A percentile compares a stretch with the other conserved stretches of the same genome.
Conservation (phyloP, 352 stramenopile species). For the Blastocystis sp. region DNA sequence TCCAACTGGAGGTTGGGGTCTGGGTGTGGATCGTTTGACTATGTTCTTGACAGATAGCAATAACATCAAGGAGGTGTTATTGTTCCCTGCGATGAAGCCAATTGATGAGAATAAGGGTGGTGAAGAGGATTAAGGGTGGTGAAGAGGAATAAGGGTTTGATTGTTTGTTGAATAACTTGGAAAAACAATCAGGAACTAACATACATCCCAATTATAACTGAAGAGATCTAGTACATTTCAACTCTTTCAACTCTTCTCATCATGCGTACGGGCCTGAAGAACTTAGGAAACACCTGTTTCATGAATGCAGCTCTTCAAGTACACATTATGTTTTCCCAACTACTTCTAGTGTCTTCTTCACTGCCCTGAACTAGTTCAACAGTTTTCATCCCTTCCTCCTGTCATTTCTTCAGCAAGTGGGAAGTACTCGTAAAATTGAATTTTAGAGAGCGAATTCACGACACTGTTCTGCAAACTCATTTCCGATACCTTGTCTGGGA, state of each 20-base stretch:
- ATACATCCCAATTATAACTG: too few relatives aligned
- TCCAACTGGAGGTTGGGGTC: conserved; percentile 91
- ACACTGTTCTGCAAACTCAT: neutral
- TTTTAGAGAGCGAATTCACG: neutral
- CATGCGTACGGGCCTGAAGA: conserved; percentile 73
- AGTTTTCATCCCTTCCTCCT: neutral
- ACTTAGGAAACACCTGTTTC: conserved; percentile 83
- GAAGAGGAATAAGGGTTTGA: neutral
- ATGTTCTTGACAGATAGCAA: conserved; percentile 96
- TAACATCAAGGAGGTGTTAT: conserved; percentile 98
- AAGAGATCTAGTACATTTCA: too few relatives aligned
- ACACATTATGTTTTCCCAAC: neutral
- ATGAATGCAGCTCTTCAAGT: conserved; percentile 79
- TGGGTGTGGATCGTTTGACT: conserved; percentile 92
- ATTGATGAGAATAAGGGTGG: conserved; percentile 65
- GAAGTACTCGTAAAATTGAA: neutral
- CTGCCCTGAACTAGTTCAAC: neutral
- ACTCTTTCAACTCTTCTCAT: neutral
- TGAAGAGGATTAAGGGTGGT: neutral
- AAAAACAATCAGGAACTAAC: too few relatives aligned
- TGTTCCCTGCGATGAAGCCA: conserved; percentile 99
- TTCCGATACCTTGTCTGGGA: neutral
- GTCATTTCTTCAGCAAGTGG: too few relatives aligned
- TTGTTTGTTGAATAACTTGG: conserved; percentile 15
- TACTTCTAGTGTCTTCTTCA: conserved; percentile 12